Conservation (phyloP, 2,329 filamentous ascomycete species). For the Capronia americana region DNA sequence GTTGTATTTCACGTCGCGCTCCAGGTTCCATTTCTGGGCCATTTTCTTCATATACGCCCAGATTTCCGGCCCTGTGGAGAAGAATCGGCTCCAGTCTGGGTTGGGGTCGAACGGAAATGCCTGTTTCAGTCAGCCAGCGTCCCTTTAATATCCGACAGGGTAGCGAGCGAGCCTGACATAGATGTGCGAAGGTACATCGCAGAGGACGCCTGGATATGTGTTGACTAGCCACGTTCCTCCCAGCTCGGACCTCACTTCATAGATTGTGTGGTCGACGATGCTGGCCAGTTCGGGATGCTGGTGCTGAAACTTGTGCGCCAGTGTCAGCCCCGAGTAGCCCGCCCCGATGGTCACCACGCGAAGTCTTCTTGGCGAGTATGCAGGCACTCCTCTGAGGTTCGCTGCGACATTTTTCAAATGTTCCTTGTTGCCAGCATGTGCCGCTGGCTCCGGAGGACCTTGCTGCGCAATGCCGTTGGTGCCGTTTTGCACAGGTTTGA, state of each 20-base stretch:
- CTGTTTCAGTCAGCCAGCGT: too few relatives aligned
- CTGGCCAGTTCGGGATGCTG: too few relatives aligned
- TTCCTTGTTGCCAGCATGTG: constrained; percentile 25
- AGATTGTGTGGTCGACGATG: constrained; percentile 49
- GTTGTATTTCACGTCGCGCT: constrained; percentile 45
- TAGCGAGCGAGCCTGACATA: constrained; percentile 61
- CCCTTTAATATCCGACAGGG: too few relatives aligned
- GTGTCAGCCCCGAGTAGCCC: constrained; percentile 45
- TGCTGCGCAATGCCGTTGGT: too few relatives aligned
- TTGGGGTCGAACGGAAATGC: constrained; percentile 49
- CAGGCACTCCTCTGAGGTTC: too few relatives aligned
- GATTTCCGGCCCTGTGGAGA: constrained; percentile 51
- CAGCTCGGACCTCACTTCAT: constrained; percentile 49
- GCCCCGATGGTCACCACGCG: constrained; percentile 40
- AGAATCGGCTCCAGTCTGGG: constrained; percentile 52
- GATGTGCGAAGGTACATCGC: constrained; percentile 72
- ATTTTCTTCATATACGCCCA: constrained; percentile 50
- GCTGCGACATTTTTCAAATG: constrained; percentile 17
- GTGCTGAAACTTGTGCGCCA: constrained; percentile 51
- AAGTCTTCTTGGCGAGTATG: constrained; percentile 28
- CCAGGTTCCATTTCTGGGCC: constrained; percentile 50
- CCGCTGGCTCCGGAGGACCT: too few relatives aligned
- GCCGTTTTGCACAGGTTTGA: too few relatives aligned
- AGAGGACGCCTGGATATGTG: constrained; percentile 53
- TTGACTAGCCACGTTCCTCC: constrained; percentile 54